Percentiles rank a stretch among this genome's conserved stretches.
Evolutionary conservation across 805 yeast genomes (phyloP).

Genomic region (Suhomyces faveliae): DNA sequence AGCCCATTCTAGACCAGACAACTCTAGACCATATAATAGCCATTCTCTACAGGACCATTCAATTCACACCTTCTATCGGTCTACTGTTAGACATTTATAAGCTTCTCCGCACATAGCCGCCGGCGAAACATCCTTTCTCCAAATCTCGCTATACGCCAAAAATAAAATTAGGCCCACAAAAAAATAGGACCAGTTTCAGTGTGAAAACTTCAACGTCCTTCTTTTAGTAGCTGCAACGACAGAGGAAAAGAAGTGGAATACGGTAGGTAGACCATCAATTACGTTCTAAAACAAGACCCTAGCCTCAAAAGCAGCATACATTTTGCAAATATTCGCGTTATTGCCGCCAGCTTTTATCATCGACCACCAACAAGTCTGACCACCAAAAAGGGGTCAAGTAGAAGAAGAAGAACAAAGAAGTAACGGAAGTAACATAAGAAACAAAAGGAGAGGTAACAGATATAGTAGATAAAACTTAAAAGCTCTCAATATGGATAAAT

Average conservation of each 20-base stretch:
- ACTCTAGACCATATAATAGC: too few relatives aligned
- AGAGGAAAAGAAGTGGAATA: neutral
- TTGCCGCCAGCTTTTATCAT: neutral
- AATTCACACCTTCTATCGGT: neutral
- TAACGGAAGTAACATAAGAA: too few relatives aligned
- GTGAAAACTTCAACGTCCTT: constrained; percentile 1
- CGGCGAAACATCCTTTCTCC: neutral
- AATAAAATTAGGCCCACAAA: neutral
- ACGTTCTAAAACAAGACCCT: neutral
- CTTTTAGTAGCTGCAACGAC: constrained; percentile 1
- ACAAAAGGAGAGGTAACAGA: too few relatives aligned
- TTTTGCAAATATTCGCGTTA: neutral
- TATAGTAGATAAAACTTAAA: too few relatives aligned
- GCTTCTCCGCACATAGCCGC: neutral
- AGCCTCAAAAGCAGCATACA: neutral
- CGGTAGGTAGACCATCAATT: neutral
- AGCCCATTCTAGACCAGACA: too few relatives aligned
- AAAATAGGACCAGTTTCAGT: neutral
- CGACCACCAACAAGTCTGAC: neutral
- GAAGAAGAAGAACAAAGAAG: too few relatives aligned
- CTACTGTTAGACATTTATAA: neutral
- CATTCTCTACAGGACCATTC: too few relatives aligned
- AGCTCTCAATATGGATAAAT: constrained; percentile 39
- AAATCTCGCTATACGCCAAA: neutral
- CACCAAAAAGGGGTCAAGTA: too few relatives aligned